Evolutionary conservation across 2,329 filamentous ascomycete genomes (phyloP).

Genomic region (Elsinoe necatrix): DNA sequence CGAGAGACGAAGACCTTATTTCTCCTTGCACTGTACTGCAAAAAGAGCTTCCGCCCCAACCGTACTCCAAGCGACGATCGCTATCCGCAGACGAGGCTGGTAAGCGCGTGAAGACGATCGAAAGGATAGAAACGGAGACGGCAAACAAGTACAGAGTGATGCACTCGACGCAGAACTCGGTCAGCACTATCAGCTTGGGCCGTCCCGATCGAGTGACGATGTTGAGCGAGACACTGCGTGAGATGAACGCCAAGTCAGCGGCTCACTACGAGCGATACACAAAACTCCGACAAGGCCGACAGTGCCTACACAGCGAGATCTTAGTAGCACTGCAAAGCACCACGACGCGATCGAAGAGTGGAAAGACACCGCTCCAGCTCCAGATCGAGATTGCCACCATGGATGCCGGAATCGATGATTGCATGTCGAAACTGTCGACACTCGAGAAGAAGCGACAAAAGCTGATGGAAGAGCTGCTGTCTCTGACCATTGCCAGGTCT

Average conservation of each 20-base stretch:
- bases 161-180: conserved; percentile 4
- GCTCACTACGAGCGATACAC: conserved; percentile 13
- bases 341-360: background rate
- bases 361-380: conserved; percentile 10
- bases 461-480: conserved; percentile 12
- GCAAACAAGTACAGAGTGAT: conserved; percentile 1
- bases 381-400: conserved; percentile 14
- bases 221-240: conserved; percentile 6
- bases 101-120: background rate
- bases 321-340: conserved; percentile 1
- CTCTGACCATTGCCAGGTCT: background rate
- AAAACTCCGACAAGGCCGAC: conserved; percentile 12
- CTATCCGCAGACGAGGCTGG: conserved; percentile 2
- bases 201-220: conserved; percentile 4
- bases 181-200: background rate
- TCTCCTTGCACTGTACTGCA: background rate
- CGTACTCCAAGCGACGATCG: background rate
- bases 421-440: conserved; percentile 4
- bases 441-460: conserved; percentile 12
- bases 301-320: conserved; percentile 15
- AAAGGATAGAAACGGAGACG: background rate
- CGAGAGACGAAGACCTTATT: background rate
- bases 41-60: conserved; percentile 7
- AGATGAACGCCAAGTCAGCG: conserved; percentile 1
- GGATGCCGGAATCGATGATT: conserved; percentile 15